phyloP scores from a whole-genome alignment of 1,139 yeast genomes.

The Geotrichum cucujoidarum region DNA sequence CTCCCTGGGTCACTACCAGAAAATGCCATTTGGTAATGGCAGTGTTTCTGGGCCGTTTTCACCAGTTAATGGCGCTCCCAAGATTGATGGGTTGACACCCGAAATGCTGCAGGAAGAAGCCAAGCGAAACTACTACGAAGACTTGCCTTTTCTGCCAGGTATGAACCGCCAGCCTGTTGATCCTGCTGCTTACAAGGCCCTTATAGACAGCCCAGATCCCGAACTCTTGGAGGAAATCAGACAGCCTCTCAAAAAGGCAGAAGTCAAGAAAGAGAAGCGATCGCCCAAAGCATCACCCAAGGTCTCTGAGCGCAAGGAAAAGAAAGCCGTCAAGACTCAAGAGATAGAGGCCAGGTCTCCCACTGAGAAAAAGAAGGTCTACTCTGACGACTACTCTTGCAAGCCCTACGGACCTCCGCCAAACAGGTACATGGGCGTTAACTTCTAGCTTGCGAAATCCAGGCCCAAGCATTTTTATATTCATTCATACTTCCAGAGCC shows the following conservation, averaged over 20 bases:
- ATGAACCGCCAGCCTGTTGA: constrained; percentile 2
- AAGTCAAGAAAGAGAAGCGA: neutral
- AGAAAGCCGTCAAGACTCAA: neutral
- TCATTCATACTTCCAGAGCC: too few species aligned
- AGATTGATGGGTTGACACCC: constrained; percentile 1
- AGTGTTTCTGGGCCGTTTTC: neutral
- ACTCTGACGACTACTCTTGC: constrained; percentile 29
- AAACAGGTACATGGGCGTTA: constrained; percentile 30
- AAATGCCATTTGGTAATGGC: neutral
- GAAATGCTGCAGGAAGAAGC: constrained; percentile 4
- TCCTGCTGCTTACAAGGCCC: neutral
- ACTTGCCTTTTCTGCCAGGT: constrained; percentile 6
- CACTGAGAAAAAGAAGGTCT: constrained; percentile 13
- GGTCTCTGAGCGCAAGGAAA: neutral
- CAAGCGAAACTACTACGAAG: constrained; percentile 2
- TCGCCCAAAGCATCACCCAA: neutral
- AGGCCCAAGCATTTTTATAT: neutral
- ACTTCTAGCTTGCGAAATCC: constrained; percentile 17
- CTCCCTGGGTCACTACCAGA: neutral
- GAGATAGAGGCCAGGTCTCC: neutral
- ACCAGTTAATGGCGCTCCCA: neutral
- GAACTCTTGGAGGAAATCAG: neutral
- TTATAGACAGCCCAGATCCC: neutral
- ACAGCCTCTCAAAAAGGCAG: too few species aligned
- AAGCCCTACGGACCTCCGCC: constrained; percentile 35